A percentile compares a stretch with the other conserved stretches of the same genome.
Conservation (phyloP, 176 grass and related monocot genomes). For the Lolium rigidum region DNA sequence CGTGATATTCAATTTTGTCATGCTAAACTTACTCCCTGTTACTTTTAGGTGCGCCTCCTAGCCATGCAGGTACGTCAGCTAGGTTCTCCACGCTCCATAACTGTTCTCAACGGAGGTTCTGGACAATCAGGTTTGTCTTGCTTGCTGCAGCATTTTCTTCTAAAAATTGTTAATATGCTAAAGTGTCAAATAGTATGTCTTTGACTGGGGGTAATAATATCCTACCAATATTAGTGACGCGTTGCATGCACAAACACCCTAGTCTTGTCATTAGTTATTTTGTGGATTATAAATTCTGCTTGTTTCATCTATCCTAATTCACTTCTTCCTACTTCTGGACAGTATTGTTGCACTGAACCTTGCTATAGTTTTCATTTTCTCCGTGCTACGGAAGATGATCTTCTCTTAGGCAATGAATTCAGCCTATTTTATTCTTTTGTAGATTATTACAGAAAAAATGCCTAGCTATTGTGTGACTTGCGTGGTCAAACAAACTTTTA, state of each 20-base stretch:
- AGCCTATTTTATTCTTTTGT: neutral
- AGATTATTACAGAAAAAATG: no score
- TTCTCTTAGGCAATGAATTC: neutral
- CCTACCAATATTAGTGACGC: neutral
- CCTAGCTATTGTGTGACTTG: no score
- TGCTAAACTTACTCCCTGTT: conserved; percentile 26
- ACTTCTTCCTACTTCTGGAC: conserved; percentile 6
- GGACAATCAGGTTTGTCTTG: conserved; percentile 71
- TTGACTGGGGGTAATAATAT: neutral
- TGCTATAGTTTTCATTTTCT: neutral
- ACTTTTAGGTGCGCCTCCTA: conserved; percentile 67
- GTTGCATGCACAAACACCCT: neutral
- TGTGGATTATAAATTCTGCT: neutral
- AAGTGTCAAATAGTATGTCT: conserved; percentile 1
- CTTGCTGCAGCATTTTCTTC: conserved; percentile 18
- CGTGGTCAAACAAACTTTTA: no score
- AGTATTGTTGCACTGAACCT: neutral
- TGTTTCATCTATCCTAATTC: neutral
- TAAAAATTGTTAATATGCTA: conserved; percentile 1
- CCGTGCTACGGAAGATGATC: neutral
- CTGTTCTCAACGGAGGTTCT: conserved; percentile 75
- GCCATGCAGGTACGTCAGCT: conserved; percentile 72
- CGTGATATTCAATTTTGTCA: conserved; percentile 40
- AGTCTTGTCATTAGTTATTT: neutral
- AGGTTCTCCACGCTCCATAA: conserved; percentile 57